Evolutionary conservation across 176 grass and related monocot genomes (phyloP).

Genomic region (Guadua angustifolia): DNA sequence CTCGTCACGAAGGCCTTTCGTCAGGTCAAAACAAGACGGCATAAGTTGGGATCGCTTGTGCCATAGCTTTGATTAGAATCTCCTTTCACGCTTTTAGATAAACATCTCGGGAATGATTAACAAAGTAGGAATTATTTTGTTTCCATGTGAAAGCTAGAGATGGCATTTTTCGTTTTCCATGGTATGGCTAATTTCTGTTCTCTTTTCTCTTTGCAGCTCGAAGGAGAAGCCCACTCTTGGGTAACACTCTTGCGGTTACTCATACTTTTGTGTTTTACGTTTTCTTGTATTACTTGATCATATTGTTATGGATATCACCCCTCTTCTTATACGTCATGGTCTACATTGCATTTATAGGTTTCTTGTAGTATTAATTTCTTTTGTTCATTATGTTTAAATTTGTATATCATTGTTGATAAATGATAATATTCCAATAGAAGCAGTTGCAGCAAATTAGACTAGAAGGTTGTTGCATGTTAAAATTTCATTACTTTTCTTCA

Average conservation of each 20-base stretch:
- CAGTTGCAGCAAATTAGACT: not conserved
- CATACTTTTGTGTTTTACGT: not conserved
- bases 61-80: no score
- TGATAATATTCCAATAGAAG: conserved; percentile 1
- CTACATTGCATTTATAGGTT: not conserved
- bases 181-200: conserved; percentile 41
- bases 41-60: no score
- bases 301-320: no score
- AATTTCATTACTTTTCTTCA: not conserved
- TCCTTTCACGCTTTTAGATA: no score
- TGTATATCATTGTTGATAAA: not conserved
- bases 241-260: conserved; percentile 47
- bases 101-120: not conserved
- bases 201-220: conserved; percentile 66
- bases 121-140: not conserved
- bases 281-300: not conserved
- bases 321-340: no score
- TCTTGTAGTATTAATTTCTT: not conserved
- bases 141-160: not conserved
- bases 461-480: not conserved
- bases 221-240: conserved; percentile 99
- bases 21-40: no score
- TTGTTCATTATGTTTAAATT: no score
- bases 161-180: not conserved
- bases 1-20: no score